Conservation (phyloP, 495 filamentous ascomycete species). For the Aspergillus carlsbadensis region DNA sequence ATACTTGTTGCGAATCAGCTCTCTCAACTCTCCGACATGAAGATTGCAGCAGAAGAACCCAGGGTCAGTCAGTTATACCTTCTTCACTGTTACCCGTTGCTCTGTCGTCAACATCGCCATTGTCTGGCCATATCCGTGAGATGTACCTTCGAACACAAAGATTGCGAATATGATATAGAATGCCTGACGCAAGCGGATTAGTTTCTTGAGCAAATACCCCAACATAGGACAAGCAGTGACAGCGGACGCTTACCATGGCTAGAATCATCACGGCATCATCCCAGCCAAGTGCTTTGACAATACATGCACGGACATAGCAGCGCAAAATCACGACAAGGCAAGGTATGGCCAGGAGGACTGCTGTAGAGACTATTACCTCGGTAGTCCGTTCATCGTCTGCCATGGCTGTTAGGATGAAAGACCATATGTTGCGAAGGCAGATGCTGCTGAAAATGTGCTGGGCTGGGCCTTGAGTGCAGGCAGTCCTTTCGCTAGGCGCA, state of each 20-base stretch:
- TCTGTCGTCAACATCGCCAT: neutral
- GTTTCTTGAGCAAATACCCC: no score
- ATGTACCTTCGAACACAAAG: neutral
- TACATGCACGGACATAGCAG: slow-evolving; percentile 39
- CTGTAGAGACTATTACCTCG: slow-evolving; percentile 32
- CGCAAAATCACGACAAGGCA: slow-evolving; percentile 35
- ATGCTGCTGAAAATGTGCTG: no score
- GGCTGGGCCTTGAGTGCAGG: neutral
- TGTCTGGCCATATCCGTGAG: neutral
- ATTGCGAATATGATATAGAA: neutral
- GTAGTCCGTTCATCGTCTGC: slow-evolving; percentile 26
- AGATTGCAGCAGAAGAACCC: no score
- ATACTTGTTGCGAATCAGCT: neutral
- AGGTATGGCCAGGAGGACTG: slow-evolving; percentile 36
- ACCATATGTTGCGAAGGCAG: no score
- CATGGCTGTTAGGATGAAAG: neutral
- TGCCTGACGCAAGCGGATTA: neutral
- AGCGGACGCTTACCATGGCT: slow-evolving; percentile 27
- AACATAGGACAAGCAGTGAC: no score
- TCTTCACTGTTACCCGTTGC: neutral
- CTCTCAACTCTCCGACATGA: no score
- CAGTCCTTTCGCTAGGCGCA: no score
- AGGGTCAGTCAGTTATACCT: neutral
- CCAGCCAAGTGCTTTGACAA: slow-evolving; percentile 45
- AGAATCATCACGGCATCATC: slow-evolving; percentile 44